Evolutionary conservation across 176 grass and related monocot species (phyloP).

Genomic region (Triticum monococcum): DNA sequence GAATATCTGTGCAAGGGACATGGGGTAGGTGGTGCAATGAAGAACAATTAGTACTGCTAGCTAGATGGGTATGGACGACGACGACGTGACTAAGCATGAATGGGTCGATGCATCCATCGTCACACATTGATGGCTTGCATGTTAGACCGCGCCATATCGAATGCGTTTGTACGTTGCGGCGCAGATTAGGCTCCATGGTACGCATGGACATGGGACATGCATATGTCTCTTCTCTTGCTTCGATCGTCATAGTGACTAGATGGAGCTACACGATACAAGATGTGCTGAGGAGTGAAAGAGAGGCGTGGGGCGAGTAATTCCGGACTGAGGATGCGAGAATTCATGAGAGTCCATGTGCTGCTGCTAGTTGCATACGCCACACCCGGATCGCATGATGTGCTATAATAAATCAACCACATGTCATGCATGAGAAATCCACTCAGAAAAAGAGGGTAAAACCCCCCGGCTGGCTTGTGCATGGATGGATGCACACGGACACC

Average conservation of each 20-base stretch:
- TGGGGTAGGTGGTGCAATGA: slow-evolving; percentile 1
- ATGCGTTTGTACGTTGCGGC: slow-evolving; percentile 2
- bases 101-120: neutral
- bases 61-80: neutral
- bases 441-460: too few species aligned
- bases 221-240: neutral
- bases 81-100: neutral
- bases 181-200: neutral
- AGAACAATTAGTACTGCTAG: neutral
- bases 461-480: too few species aligned
- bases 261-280: neutral
- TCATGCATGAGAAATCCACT: too few species aligned
- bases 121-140: neutral
- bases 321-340: neutral
- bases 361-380: neutral
- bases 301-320: too few species aligned
- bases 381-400: neutral
- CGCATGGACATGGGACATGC: neutral
- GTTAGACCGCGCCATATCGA: neutral
- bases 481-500: too few species aligned
- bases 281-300: neutral
- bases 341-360: neutral
- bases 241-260: neutral
- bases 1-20: neutral
- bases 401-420: too few species aligned